phyloP scores from a whole-genome alignment of 129 eudicot genomes.

The Helianthus annuus region DNA sequence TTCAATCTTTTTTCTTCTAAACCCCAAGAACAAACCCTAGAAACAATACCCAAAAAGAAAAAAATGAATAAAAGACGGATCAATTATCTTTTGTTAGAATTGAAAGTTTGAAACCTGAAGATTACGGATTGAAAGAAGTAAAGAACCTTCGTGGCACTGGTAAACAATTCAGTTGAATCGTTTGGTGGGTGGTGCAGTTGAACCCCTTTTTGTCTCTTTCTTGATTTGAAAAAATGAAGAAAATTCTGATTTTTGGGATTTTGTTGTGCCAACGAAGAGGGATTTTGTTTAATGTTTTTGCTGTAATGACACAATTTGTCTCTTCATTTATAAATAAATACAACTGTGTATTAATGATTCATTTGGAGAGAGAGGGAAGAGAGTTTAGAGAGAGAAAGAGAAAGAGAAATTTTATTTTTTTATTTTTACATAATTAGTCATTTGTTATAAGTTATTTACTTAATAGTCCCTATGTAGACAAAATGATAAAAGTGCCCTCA shows the following conservation, averaged over 20 bases:
- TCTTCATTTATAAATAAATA: too few species aligned
- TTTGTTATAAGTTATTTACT: too few species aligned
- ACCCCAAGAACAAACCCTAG: constrained; percentile 43
- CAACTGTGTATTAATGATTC: too few species aligned
- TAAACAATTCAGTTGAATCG: constrained; percentile 78
- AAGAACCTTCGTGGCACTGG: constrained; percentile 44
- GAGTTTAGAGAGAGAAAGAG: too few species aligned
- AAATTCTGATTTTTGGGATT: constrained; percentile 27
- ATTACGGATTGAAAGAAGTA: neutral
- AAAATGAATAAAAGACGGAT: constrained; percentile 16
- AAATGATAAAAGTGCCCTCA: too few species aligned
- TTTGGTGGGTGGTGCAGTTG: constrained; percentile 44
- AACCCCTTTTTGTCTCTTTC: constrained; percentile 22
- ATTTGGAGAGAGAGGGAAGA: too few species aligned
- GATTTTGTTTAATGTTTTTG: too few species aligned
- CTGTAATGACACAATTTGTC: too few species aligned
- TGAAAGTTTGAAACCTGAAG: constrained; percentile 17
- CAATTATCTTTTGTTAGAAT: constrained; percentile 12
- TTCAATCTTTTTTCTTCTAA: constrained; percentile 4
- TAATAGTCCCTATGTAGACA: too few species aligned
- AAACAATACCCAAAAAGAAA: constrained; percentile 1
- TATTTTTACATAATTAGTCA: too few species aligned
- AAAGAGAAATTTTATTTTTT: too few species aligned
- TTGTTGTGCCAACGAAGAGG: too few species aligned
- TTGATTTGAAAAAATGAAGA: constrained; percentile 14